Conservation (phyloP, 176 grass and related monocot genomes). For the Elaeis guineensis region DNA sequence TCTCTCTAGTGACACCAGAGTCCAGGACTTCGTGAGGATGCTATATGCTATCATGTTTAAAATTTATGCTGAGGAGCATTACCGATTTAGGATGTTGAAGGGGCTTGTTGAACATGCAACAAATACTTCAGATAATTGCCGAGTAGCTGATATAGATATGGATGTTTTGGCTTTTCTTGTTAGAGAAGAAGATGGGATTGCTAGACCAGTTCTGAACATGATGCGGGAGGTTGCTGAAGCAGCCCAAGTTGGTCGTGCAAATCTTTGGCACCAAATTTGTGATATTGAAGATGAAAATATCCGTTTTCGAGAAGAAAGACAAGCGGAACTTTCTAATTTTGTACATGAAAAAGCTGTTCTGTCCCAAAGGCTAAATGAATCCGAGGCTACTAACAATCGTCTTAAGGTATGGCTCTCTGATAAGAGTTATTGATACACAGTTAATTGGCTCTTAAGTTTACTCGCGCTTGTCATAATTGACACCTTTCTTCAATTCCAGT, state of each 20-base stretch:
- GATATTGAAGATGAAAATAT: conserved; percentile 84
- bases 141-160: conserved; percentile 83
- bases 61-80: conserved; percentile 66
- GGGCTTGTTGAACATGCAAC: conserved; percentile 78
- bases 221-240: conserved; percentile 71
- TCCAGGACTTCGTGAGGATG: conserved; percentile 71
- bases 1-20: conserved; percentile 48
- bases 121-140: conserved; percentile 65
- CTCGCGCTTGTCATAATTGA: conserved; percentile 22
- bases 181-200: conserved; percentile 60
- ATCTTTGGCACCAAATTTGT: conserved; percentile 89
- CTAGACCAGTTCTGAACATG: conserved; percentile 74
- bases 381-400: conserved; percentile 38
- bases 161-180: conserved; percentile 88
- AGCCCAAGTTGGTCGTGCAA: conserved; percentile 71
- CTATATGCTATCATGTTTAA: conserved; percentile 90
- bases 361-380: conserved; percentile 36
- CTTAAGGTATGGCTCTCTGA: conserved; percentile 47
- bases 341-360: conserved; percentile 47
- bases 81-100: conserved; percentile 87
- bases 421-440: conserved; percentile 15
- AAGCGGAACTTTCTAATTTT: conserved; percentile 59
- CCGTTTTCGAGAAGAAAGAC: conserved; percentile 58
- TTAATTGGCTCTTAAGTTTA: conserved; percentile 19
- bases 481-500: conserved; percentile 31